phyloP scores from a whole-genome alignment of 129 eudicot species.

The Logfia minima region DNA sequence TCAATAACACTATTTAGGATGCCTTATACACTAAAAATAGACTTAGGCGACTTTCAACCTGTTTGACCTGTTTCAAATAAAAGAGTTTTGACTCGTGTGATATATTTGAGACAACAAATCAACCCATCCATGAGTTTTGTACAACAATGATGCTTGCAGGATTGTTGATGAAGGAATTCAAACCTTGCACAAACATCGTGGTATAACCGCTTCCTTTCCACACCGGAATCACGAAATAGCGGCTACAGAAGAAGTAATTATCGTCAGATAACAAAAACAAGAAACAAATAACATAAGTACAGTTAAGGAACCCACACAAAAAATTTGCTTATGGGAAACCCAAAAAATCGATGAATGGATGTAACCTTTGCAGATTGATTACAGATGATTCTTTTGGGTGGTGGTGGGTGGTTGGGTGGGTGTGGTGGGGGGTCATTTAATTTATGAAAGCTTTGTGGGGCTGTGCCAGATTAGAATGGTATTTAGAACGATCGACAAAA shows the following conservation, averaged over 20 bases:
- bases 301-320: neutral
- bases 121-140: neutral
- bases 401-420: neutral
- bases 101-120: neutral
- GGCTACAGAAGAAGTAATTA: constrained; percentile 44
- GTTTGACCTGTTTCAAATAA: neutral
- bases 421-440: neutral
- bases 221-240: constrained; percentile 77
- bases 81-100: neutral
- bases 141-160: neutral
- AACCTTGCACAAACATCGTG: constrained; percentile 93
- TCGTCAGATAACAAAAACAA: constrained; percentile 7
- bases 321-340: constrained; percentile 1
- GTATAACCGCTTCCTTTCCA: constrained; percentile 97
- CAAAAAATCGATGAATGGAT: neutral
- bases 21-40: neutral
- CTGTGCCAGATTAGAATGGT: neutral
- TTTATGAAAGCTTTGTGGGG: constrained; percentile 9
- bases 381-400: neutral
- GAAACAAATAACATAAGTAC: neutral
- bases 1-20: neutral
- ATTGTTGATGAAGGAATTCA: constrained; percentile 23
- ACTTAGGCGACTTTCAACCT: neutral
- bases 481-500: neutral
- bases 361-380: neutral